Percentiles rank a stretch among this genome's conserved stretches.
phyloP scores from a whole-genome alignment of 495 filamentous ascomycete species.

The Penicillium mononematosum region DNA sequence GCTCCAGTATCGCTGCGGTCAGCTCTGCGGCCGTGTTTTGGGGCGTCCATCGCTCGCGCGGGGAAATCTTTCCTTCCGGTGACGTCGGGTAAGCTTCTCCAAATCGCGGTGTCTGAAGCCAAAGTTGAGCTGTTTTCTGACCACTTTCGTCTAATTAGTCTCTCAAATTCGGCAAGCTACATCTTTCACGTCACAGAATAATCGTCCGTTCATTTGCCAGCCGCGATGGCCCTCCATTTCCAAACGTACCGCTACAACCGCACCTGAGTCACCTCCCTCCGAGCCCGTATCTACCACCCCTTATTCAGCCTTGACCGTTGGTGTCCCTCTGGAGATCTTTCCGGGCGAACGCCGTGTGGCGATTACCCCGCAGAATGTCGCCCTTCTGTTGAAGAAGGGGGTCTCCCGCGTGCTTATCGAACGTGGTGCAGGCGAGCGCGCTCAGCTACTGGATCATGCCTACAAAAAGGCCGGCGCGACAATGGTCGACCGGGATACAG shows the following conservation, averaged over 20 bases:
- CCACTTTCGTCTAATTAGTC: slow-evolving; percentile 9
- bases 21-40: slow-evolving; percentile 36
- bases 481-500: slow-evolving; percentile 56
- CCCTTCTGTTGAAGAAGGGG: slow-evolving; percentile 74
- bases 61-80: slow-evolving; percentile 26
- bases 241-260: slow-evolving; percentile 28
- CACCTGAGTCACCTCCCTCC: slow-evolving; percentile 27
- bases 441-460: slow-evolving; percentile 68
- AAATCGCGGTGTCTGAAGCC: not conserved
- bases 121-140: slow-evolving; percentile 11
- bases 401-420: slow-evolving; percentile 71
- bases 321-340: slow-evolving; percentile 68
- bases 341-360: slow-evolving; percentile 75
- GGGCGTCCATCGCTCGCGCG: slow-evolving; percentile 24
- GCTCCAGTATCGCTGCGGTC: slow-evolving; percentile 31
- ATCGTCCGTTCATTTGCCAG: slow-evolving; percentile 4
- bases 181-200: slow-evolving; percentile 13
- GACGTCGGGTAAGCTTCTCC: slow-evolving; percentile 26
- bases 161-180: slow-evolving; percentile 18
- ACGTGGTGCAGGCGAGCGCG: slow-evolving; percentile 68
- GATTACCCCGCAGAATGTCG: slow-evolving; percentile 75
- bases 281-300: slow-evolving; percentile 60
- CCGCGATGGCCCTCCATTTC: slow-evolving; percentile 22
- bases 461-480: slow-evolving; percentile 73
- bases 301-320: slow-evolving; percentile 66